Evolutionary conservation across 768 basidiomycete species (phyloP).

Genomic region (Cantharellus anzutake): DNA sequence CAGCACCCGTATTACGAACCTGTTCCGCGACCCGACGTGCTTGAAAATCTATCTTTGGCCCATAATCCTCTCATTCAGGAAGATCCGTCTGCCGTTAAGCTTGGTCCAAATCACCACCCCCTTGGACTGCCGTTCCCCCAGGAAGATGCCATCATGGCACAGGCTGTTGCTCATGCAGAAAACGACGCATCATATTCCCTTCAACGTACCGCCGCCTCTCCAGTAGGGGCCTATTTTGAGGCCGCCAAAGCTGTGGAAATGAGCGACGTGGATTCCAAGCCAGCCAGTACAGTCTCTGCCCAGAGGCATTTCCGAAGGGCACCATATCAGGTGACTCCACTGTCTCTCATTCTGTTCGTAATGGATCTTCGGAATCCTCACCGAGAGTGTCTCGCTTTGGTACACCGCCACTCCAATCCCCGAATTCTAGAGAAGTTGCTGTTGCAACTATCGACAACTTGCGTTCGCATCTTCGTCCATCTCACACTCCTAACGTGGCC

Average conservation of each 20-base stretch:
- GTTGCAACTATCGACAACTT: too few species aligned
- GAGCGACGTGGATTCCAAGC: not conserved
- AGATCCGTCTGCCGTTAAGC: not conserved
- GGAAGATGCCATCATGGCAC: not conserved
- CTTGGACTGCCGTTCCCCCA: not conserved
- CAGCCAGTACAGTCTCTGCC: too few species aligned
- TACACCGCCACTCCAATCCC: too few species aligned
- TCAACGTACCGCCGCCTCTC: not conserved
- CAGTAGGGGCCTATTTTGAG: not conserved
- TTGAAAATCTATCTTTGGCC: not conserved
- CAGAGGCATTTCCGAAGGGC: too few species aligned
- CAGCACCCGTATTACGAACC: not conserved
- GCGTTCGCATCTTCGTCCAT: too few species aligned
- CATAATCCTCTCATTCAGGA: not conserved
- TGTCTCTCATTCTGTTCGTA: too few species aligned
- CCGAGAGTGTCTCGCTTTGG: too few species aligned
- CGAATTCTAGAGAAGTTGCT: too few species aligned
- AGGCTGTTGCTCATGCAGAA: not conserved
- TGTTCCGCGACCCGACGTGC: not conserved
- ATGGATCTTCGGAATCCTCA: too few species aligned
- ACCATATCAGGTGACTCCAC: too few species aligned
- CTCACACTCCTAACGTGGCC: too few species aligned
- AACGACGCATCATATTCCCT: not conserved
- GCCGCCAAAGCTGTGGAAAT: not conserved
- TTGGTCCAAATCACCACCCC: not conserved